Base-by-base conservation (phyloP, 2,329 filamentous ascomycete species). In the Orbilia ellipsospora region DNA sequence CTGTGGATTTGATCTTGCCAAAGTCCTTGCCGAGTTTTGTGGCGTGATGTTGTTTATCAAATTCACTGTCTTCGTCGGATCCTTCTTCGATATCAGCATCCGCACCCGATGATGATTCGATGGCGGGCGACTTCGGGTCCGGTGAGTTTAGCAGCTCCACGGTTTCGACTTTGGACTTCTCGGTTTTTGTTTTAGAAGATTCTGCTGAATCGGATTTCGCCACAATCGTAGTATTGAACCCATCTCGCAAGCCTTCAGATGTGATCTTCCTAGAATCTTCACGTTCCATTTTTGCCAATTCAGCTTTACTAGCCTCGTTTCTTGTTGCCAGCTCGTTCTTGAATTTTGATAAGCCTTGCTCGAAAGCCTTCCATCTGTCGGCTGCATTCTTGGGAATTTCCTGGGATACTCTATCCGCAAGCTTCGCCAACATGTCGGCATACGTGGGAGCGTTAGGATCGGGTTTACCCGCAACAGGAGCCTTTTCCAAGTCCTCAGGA, bases 341-440 rank as follows among this genome's bases (percentile, higher is more conserved):
- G 81, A 99, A 94, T 42, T 86, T 87, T 77, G 88, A 87, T 15
- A 98, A 88, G 80, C 95, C 94, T 56, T 87, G 86, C 28, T 96
- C 85, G 85, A 96, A 97, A 62, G 87, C 90, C 56, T 87, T 85
- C 81, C 92, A 93, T 60, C 92, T 85, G 78, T 90, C 88, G 18
- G 87, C 86, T 0, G 87, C 86, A 76, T 90, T 89, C 81, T 93
- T 91, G 67, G 94, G 92, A 42, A 97, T 86, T 60, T 91, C 88
- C 78, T 92, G 89, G 83, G 97, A 97, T 50, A 98, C 93, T 83
- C 96, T 92, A 80, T 99, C 95, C 18, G 98, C 87, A 80, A 99
- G 83, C n/a, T 90, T 89, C n/a, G 92, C 92, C 91, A 99, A 94
- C 95, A 99, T 99, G 85, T 96, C 93, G 45, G 93, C 95, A 81